Evolutionary conservation across 257 asterid species (phyloP).

Genomic region (Orobanche coerulescens): DNA sequence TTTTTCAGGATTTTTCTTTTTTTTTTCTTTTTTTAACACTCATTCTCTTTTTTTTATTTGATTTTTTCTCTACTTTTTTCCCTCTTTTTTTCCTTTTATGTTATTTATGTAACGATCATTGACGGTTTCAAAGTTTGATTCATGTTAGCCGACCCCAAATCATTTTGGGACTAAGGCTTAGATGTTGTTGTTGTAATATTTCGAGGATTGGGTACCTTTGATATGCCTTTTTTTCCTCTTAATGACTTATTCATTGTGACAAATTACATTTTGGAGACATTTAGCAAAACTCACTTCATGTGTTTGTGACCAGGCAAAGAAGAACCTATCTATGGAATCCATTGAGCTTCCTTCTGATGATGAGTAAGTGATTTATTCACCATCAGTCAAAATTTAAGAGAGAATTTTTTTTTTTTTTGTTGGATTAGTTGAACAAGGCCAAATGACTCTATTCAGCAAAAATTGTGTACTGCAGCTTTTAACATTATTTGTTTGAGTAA

Average conservation of each 20-base stretch:
- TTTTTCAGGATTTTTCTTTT: no score
- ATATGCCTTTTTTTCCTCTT: constrained; percentile 1
- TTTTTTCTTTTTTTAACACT: no score
- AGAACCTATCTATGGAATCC: constrained; percentile 84
- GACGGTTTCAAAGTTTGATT: no score
- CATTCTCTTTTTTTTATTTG: no score
- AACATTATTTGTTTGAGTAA: background rate
- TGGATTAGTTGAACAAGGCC: background rate
- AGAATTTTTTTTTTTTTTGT: constrained; percentile 1
- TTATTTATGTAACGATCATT: no score
- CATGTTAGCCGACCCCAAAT: no score
- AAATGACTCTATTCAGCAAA: background rate
- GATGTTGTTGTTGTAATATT: no score
- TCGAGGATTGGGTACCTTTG: constrained; percentile 9
- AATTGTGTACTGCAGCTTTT: background rate
- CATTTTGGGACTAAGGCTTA: no score
- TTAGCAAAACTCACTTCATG: constrained; percentile 16
- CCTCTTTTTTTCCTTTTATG: no score
- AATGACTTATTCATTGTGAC: background rate
- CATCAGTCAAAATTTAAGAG: constrained; percentile 17
- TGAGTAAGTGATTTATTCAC: constrained; percentile 61
- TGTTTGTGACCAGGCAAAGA: constrained; percentile 59
- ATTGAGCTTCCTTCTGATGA: constrained; percentile 54
- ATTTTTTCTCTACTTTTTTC: no score
- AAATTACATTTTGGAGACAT: constrained; percentile 11